Evolutionary conservation across 441 rosid species (phyloP).

Genomic region (Gossypium lobatum): DNA sequence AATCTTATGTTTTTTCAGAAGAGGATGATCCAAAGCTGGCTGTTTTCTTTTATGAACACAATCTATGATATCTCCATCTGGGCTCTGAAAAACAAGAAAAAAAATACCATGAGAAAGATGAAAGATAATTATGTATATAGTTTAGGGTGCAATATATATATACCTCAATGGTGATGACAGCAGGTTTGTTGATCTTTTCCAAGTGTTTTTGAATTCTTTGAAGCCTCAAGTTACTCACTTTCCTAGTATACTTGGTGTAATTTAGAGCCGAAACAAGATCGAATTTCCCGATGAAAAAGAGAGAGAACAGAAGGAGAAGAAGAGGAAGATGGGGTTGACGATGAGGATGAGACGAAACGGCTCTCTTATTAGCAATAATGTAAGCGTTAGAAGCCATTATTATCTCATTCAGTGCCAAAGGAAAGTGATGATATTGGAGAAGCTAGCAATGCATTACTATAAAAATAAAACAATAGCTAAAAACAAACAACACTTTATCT

Average conservation of each 20-base stretch:
- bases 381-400: constrained; percentile 23
- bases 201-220: constrained; percentile 63
- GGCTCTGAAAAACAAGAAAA: constrained; percentile 36
- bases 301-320: constrained; percentile 24
- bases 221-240: constrained; percentile 70
- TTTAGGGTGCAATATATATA: background rate
- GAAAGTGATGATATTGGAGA: constrained; percentile 11
- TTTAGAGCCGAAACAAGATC: constrained; percentile 34
- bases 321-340: background rate
- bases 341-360: constrained; percentile 1
- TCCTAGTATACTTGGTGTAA: constrained; percentile 38
- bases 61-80: constrained; percentile 63
- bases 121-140: background rate
- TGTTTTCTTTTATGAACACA: constrained; percentile 54
- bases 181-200: constrained; percentile 55
- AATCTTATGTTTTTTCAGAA: constrained; percentile 60
- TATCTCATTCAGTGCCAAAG: constrained; percentile 39
- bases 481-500: constrained; percentile 2
- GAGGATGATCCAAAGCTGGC: constrained; percentile 70
- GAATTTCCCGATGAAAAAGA: constrained; percentile 17
- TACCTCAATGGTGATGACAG: constrained; percentile 59
- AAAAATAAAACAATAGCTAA: constrained; percentile 12
- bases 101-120: background rate
- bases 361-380: constrained; percentile 20
- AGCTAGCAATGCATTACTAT: constrained; percentile 26